Percentiles rank a stretch among this genome's conserved stretches.
Conservation (phyloP, 2,329 filamentous ascomycete species). For the Blastomyces percursus region DNA sequence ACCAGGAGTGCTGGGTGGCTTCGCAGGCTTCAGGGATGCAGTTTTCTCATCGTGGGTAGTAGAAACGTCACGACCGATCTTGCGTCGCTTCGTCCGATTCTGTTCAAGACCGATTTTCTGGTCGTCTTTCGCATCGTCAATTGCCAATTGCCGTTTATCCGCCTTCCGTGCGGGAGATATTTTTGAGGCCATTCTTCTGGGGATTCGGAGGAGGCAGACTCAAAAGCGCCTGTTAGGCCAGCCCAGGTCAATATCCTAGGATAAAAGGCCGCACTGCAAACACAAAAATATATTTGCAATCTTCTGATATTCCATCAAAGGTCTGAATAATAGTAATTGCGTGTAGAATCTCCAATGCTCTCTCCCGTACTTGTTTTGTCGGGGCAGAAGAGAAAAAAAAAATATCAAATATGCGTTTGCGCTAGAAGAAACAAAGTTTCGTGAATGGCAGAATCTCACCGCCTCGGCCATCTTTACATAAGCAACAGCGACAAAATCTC, state of each 20-base stretch:
- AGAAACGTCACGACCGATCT: background rate
- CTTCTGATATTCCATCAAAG: background rate
- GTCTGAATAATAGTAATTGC: background rate
- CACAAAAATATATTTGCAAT: background rate
- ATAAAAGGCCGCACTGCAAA: background rate
- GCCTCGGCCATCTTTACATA: background rate
- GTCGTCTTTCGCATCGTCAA: background rate
- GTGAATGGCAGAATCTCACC: background rate
- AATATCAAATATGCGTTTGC: background rate
- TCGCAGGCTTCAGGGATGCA: background rate
- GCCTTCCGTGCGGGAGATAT: background rate
- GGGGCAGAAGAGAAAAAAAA: background rate
- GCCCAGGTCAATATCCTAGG: background rate
- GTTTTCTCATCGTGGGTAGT: background rate
- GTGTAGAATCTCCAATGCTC: background rate
- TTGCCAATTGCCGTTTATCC: conserved; percentile 6
- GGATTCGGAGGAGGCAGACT: background rate
- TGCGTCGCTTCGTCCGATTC: conserved; percentile 7
- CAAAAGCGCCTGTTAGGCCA: background rate
- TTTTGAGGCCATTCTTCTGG: background rate
- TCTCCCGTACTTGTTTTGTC: background rate
- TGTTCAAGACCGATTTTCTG: conserved; percentile 3
- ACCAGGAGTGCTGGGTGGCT: background rate
- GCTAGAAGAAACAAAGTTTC: background rate
- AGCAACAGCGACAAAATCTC: background rate